A percentile compares a stretch with the other conserved stretches of the same genome.
These are phyloP conservation scores for Pythium aristosporum DNA, from an alignment of 352 stramenopile species.

Conservation along the genomic window DNA sequence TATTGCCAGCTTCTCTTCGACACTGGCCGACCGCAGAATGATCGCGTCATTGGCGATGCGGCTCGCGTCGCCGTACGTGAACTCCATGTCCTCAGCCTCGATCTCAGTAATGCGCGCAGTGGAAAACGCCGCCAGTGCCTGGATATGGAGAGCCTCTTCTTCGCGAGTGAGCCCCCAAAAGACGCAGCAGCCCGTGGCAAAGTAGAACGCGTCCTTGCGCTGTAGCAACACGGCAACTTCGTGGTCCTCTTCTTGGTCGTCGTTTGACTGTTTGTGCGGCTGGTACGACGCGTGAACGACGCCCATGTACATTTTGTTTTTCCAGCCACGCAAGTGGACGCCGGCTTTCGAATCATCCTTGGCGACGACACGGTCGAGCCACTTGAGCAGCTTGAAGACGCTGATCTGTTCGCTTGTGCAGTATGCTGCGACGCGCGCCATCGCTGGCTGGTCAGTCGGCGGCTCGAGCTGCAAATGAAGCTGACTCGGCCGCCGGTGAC, in stretches of 20 bases:
- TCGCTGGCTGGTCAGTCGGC: conserved; percentile 35
- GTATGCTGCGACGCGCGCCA: conserved; percentile 59
- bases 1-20: conserved; percentile 89
- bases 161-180: conserved; percentile 67
- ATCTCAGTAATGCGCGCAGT: conserved; percentile 45
- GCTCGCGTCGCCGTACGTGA: conserved; percentile 48
- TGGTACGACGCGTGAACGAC: conserved; percentile 54
- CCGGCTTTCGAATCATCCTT: conserved; percentile 17
- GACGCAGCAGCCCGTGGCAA: conserved; percentile 68
- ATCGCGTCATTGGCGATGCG: conserved; percentile 83
- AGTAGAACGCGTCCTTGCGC: conserved; percentile 71
- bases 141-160: conserved; percentile 50
- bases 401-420: conserved; percentile 70
- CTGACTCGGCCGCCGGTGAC: not conserved
- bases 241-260: conserved; percentile 3
- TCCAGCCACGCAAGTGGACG: conserved; percentile 34
- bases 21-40: conserved; percentile 54
- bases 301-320: conserved; percentile 70
- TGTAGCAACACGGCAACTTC: conserved; percentile 23
- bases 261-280: conserved; percentile 1
- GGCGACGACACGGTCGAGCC: conserved; percentile 37
- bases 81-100: conserved; percentile 65
- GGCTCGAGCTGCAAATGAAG: conserved; percentile 15
- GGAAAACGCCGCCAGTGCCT: conserved; percentile 54
- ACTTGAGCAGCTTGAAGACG: conserved; percentile 75